phyloP scores from a whole-genome alignment of 176 grass and related monocot species.

The Cocos nucifera region DNA sequence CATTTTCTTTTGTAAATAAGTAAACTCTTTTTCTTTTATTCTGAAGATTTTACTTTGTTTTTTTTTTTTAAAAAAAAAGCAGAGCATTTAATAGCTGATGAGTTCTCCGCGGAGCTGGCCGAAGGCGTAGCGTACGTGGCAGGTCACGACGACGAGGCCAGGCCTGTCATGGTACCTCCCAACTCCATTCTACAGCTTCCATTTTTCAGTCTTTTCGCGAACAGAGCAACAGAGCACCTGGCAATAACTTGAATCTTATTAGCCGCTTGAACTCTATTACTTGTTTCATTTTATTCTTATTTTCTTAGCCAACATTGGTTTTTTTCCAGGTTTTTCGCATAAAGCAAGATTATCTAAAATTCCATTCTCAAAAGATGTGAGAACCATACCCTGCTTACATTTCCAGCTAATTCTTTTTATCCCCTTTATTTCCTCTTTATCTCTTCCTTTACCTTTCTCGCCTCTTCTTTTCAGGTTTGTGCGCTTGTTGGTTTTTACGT shows the following conservation, averaged over 20 bases:
- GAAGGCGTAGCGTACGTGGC: slow-evolving; percentile 86
- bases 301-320: not conserved
- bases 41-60: slow-evolving; percentile 1
- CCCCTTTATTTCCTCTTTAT: not conserved
- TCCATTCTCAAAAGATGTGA: slow-evolving; percentile 86
- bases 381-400: not conserved
- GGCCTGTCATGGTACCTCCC: slow-evolving; percentile 67
- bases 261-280: no score
- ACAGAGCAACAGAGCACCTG: no score
- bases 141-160: slow-evolving; percentile 83
- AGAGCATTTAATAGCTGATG: slow-evolving; percentile 94
- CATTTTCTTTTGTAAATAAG: not conserved
- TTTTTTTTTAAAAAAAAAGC: not conserved
- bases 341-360: slow-evolving; percentile 92
- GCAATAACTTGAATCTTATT: no score
- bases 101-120: slow-evolving; percentile 80
- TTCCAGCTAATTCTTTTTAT: not conserved
- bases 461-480: slow-evolving; percentile 43
- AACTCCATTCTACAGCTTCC: no score
- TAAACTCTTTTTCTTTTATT: not conserved
- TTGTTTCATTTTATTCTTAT: no score
- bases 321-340: slow-evolving; percentile 66
- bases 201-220: no score
- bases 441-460: not conserved
- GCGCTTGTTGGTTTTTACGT: slow-evolving; percentile 84